phyloP scores from a whole-genome alignment of 148 eudicot species.

The Bassia scoparia region DNA sequence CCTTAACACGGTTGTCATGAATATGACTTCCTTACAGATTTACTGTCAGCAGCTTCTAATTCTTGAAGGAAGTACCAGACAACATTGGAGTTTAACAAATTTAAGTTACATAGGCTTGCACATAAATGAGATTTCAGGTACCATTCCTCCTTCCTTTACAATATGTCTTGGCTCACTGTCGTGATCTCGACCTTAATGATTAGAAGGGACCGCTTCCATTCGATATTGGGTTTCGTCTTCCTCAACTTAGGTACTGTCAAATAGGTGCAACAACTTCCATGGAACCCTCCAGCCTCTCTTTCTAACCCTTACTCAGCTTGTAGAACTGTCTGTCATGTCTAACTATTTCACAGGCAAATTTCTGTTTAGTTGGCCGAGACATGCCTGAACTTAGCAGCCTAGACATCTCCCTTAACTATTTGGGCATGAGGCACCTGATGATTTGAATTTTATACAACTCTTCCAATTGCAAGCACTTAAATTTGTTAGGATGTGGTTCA shows the following conservation, averaged over 20 bases:
- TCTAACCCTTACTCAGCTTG: constrained; percentile 17
- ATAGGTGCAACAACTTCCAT: neutral
- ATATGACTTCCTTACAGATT: constrained; percentile 5
- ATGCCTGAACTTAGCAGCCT: neutral
- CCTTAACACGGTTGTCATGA: neutral
- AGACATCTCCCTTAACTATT: neutral
- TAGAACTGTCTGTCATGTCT: neutral
- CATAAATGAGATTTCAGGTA: constrained; percentile 7
- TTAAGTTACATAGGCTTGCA: neutral
- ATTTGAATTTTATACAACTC: constrained; percentile 6
- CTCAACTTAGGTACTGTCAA: neutral
- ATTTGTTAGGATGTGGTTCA: neutral
- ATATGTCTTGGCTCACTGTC: neutral
- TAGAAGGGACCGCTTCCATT: neutral
- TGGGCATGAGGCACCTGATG: constrained; percentile 7
- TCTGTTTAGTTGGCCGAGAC: constrained; percentile 6
- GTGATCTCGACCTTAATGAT: neutral
- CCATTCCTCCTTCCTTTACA: constrained; percentile 12
- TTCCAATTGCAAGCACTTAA: constrained; percentile 1
- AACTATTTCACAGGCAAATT: constrained; percentile 11
- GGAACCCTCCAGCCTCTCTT: constrained; percentile 7
- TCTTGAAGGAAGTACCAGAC: constrained; percentile 12
- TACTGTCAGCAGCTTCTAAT: neutral
- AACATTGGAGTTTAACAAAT: neutral
- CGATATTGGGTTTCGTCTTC: constrained; percentile 9